Evolutionary conservation across 306 rosid species (phyloP), one percentile per base, ranked within the genome.

Genomic region (Vicia sativa): DNA sequence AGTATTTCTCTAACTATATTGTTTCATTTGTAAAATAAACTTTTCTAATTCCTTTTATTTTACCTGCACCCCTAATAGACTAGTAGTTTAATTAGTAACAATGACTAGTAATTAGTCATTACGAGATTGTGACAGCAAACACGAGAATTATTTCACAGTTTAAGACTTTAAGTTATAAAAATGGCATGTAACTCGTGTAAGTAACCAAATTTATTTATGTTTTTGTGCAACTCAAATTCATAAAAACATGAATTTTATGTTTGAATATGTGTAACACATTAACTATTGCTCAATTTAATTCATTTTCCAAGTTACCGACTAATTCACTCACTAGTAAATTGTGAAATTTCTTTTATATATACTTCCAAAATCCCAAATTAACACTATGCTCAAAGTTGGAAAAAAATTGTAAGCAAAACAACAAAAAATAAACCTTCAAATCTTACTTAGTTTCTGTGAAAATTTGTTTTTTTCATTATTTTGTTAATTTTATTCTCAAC

Each of bases 391-490:
- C 52, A 62, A n/a, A 4, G 4, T 6, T 10, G 7, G 5, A 26
- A 43, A 52, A 49, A 23, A 9, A 50, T 1, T 3, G n/a, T 2
- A 25, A 52, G 53, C 23, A 72, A 43, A 34, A 39, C 31, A 48
- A 60, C 15, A 60, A 60, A 74, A 19, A 28, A n/a, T n/a, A 31
- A 55, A 56, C 14, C 11, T 42, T 43, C 39, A 5, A 41, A 52
- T 34, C 34, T 45, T 29, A 21, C 78, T 56, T 37, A 65, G n/a
- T 46, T 13, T 43, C 34, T 21, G 25, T 19, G 67, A 66, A 26
- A 15, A 21, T 77, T 68, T 72, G 34, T 39, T 59, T 49, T 2
- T 71, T 28, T 45, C 61, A 39, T 31, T 65, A 62, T 59, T 61
- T 52, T 11, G 54, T 67, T 37, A 29, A 67, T 43, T 50, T 19